Conservation (phyloP, 352 stramenopile genomes). For the Globisporangium perplexum region DNA sequence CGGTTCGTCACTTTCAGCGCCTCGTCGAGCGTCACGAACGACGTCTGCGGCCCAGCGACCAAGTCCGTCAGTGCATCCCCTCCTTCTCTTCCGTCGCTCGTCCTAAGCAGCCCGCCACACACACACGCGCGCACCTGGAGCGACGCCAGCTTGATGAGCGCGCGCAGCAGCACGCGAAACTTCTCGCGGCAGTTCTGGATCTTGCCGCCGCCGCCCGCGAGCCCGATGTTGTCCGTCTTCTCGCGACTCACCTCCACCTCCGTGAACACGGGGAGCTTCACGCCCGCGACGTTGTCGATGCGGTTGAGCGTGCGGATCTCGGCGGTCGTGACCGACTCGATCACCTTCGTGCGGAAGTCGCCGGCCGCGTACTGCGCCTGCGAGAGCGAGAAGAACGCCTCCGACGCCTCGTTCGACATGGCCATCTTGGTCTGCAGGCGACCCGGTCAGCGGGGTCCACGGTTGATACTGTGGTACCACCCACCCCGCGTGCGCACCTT, state of each 20-base stretch:
- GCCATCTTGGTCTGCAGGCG: conserved; percentile 71
- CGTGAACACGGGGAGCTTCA: conserved; percentile 98
- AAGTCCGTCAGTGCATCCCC: neutral
- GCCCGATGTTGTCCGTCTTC: conserved; percentile 93
- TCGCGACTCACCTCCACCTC: conserved; percentile 93
- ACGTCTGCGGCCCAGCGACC: conserved; percentile 91
- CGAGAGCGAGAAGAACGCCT: conserved; percentile 97
- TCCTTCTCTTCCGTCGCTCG: too few species aligned
- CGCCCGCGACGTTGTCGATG: conserved; percentile 99
- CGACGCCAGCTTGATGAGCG: conserved; percentile 86
- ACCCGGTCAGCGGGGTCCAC: too few species aligned
- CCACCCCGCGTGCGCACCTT: conserved; percentile 41
- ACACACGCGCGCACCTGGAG: conserved; percentile 47
- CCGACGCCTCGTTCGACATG: conserved; percentile 86
- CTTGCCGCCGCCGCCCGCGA: conserved; percentile 96
- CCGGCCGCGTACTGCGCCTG: conserved; percentile 98
- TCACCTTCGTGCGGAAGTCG: conserved; percentile 96
- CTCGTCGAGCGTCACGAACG: conserved; percentile 98
- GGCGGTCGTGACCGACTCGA: conserved; percentile 94
- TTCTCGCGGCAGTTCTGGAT: conserved; percentile 93
- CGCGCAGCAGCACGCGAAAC: conserved; percentile 76
- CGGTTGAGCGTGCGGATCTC: conserved; percentile 94
- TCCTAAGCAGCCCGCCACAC: too few species aligned
- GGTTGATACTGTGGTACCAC: conserved; percentile 14
- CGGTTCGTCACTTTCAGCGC: conserved; percentile 98